Base-by-base conservation (phyloP, 2,329 filamentous ascomycete genomes). In the Neofusicoccum cordaticola region DNA sequence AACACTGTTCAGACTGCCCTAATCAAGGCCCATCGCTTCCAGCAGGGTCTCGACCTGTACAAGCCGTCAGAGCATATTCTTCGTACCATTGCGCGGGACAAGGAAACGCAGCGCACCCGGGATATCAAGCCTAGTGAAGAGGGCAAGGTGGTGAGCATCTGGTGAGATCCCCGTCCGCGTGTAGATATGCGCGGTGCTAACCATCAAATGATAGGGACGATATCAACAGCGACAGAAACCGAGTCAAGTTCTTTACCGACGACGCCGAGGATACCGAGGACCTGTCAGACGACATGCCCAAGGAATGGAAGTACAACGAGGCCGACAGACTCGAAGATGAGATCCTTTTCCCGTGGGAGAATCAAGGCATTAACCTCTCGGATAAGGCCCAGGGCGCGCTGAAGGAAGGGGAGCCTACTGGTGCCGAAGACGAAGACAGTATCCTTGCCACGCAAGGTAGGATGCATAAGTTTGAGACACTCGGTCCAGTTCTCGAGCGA, bases 271-370 rank as follows among this genome's bases (percentile, higher is more conserved):
- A 22, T 2, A n/a, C 35, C 15, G 66, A 67, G 62, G 62, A 67
- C 12, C 57, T 67, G 34, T 67, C 69, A 19, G 68, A 68, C 17
- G 66, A 70, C 12, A 66, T 77, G 62, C 70, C 75, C 3, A 56
- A 63, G 5, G 67, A 65, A 27, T 70, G 68, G 58, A 61, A 62
- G 22, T 81, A 80, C 65, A 77, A 72, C 8, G 74, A 80, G 53
- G 75, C 76, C 1, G 78, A 82, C 66, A 73, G 71, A 37, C 64
- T 78, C 9, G 79, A 81, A 68, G 79, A 81, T 53, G 70, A 70
- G 3, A 69, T 81, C 6, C 69, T 81, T 3, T 81, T 81, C 63
- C 77, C 78, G 0, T 72, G 78, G 47, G 75, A 80, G 62, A n/a
- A 19, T 9, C 52, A 19, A 19, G 5, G 47, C 3, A n/a, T 22